phyloP scores from a whole-genome alignment of 106 monocot genomes.

The Phalaenopsis aphrodite region DNA sequence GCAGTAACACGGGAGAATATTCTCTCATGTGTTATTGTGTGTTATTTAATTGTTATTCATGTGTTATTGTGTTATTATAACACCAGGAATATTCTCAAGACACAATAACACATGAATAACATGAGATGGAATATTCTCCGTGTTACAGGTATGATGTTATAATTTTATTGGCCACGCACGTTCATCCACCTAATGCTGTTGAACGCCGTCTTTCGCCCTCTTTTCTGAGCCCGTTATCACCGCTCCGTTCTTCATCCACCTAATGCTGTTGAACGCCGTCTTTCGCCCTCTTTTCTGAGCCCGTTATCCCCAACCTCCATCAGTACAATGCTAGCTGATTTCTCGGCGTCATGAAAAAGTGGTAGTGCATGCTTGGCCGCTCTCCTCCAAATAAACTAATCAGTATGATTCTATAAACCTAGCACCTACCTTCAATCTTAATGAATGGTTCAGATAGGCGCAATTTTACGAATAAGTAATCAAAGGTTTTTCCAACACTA shows the following conservation, averaged over 20 bases:
- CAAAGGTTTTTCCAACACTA: not conserved
- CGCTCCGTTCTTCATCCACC: not conserved
- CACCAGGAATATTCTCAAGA: too few relatives aligned
- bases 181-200: too few relatives aligned
- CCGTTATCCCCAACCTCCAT: not conserved
- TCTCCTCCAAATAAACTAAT: not conserved
- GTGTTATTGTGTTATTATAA: too few relatives aligned
- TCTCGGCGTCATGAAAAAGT: not conserved
- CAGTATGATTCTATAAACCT: not conserved
- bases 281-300: not conserved
- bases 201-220: not conserved
- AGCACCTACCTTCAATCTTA: not conserved
- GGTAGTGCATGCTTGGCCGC: not conserved
- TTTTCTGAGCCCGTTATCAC: not conserved
- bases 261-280: not conserved
- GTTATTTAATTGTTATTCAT: too few relatives aligned
- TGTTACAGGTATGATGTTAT: too few relatives aligned
- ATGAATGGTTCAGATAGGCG: slow-evolving; percentile 1
- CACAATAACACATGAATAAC: too few relatives aligned
- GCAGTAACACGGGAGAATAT: too few relatives aligned
- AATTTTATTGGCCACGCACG: too few relatives aligned
- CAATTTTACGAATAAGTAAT: not conserved
- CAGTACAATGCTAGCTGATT: too few relatives aligned
- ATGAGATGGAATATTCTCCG: too few relatives aligned
- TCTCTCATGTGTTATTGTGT: too few relatives aligned